Evolutionary conservation across 1,284 basidiomycete species (phyloP).

Genomic region (Trichosporon ovoides): DNA sequence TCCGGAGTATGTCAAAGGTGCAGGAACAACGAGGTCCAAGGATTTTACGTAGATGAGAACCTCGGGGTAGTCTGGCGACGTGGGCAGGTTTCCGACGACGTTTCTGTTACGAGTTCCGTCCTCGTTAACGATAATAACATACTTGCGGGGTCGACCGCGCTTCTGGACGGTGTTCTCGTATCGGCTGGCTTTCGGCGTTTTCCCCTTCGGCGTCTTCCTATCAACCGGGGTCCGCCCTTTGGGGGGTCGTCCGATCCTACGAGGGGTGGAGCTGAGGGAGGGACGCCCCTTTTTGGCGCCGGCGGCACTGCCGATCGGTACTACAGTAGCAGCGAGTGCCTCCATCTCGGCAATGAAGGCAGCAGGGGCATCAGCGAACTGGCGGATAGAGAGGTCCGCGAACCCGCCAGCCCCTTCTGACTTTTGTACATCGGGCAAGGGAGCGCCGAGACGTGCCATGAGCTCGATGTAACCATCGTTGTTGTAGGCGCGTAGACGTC

Average conservation of each 20-base stretch:
- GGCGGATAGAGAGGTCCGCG: slow-evolving; percentile 21
- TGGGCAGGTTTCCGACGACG: slow-evolving; percentile 27
- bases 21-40: slow-evolving; percentile 25
- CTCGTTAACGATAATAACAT: slow-evolving; percentile 37
- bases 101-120: slow-evolving; percentile 32
- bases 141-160: slow-evolving; percentile 42
- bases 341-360: slow-evolving; percentile 9
- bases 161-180: slow-evolving; percentile 31
- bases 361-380: slow-evolving; percentile 6
- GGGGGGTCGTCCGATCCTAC: neutral
- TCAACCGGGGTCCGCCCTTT: neutral
- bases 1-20: slow-evolving; percentile 30
- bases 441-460: slow-evolving; percentile 23
- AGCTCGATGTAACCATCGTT: slow-evolving; percentile 24
- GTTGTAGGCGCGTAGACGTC: slow-evolving; percentile 32
- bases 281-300: neutral
- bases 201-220: neutral
- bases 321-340: neutral
- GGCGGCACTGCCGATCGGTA: slow-evolving; percentile 6
- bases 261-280: neutral
- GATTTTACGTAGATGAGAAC: slow-evolving; percentile 31
- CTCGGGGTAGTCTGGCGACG: slow-evolving; percentile 26
- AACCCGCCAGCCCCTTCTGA: slow-evolving; percentile 25
- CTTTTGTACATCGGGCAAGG: slow-evolving; percentile 16
- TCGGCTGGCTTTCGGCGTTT: slow-evolving; percentile 11